Conservation (phyloP, 2,329 filamentous ascomycete species). For the Scorias spongiosa region DNA sequence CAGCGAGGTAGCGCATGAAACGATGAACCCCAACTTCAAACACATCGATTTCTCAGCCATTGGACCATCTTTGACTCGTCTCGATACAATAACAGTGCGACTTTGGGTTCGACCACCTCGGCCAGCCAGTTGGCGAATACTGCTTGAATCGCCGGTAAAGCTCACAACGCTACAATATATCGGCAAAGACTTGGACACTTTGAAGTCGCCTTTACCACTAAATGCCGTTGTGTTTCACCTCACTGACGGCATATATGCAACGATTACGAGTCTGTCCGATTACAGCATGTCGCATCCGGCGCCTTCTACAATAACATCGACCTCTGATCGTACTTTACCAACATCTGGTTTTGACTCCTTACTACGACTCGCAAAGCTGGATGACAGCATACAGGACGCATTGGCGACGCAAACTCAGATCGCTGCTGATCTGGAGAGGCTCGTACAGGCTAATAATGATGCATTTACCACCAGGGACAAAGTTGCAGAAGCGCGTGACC, state of each 20-base stretch:
- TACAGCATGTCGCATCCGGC: slow-evolving; percentile 17
- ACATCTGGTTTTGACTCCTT: slow-evolving; percentile 77
- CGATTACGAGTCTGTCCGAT: slow-evolving; percentile 49
- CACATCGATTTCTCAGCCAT: slow-evolving; percentile 61
- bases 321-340: slow-evolving; percentile 29
- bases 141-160: slow-evolving; percentile 59
- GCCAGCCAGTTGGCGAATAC: slow-evolving; percentile 41
- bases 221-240: slow-evolving; percentile 82
- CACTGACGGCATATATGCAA: slow-evolving; percentile 71
- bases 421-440: slow-evolving; percentile 57
- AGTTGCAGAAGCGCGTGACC: slow-evolving; percentile 28
- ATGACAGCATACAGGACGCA: slow-evolving; percentile 83
- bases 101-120: slow-evolving; percentile 54
- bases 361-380: slow-evolving; percentile 75
- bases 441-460: slow-evolving; percentile 25
- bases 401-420: slow-evolving; percentile 60
- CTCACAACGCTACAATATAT: slow-evolving; percentile 64
- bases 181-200: slow-evolving; percentile 45
- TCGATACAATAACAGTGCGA: slow-evolving; percentile 49
- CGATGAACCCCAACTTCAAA: slow-evolving; percentile 83
- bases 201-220: slow-evolving; percentile 58
- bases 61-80: slow-evolving; percentile 49
- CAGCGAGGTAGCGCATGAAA: slow-evolving; percentile 62
- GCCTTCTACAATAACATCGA: slow-evolving; percentile 17
- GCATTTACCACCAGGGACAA: slow-evolving; percentile 21